Evolutionary conservation across 768 basidiomycete genomes (phyloP).

Genomic region (Tylopilus subfusipes): DNA sequence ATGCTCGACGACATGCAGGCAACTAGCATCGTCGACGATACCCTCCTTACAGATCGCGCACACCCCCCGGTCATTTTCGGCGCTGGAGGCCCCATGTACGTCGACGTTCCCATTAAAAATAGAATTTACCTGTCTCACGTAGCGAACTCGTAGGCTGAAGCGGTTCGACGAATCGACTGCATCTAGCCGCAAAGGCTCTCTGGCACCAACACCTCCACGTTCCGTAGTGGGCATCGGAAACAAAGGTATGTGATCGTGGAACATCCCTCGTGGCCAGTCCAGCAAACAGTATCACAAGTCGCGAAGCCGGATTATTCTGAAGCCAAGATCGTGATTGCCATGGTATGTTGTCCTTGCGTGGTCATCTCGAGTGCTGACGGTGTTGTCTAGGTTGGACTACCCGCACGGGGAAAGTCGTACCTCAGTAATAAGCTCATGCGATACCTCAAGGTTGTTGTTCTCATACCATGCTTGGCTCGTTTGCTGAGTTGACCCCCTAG

Average conservation of each 20-base stretch:
- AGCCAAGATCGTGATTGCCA: conserved; percentile 96
- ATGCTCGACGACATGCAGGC: conserved; percentile 28
- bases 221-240: conserved; percentile 87
- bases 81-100: conserved; percentile 74
- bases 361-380: background rate
- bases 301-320: conserved; percentile 98
- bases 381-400: conserved; percentile 75
- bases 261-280: background rate
- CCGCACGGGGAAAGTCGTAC: conserved; percentile 98
- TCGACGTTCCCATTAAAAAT: background rate
- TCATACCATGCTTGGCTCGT: conserved; percentile 1
- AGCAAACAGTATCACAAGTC: conserved; percentile 42
- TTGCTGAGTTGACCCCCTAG: conserved; percentile 40
- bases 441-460: conserved; percentile 74
- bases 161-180: conserved; percentile 74
- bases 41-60: conserved; percentile 13
- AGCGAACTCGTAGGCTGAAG: conserved; percentile 53
- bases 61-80: conserved; percentile 60
- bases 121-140: background rate
- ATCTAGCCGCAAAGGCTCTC: conserved; percentile 66
- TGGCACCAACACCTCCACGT: conserved; percentile 72
- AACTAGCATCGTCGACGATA: conserved; percentile 13
- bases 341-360: conserved; percentile 49
- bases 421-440: conserved; percentile 97
- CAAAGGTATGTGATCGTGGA: conserved; percentile 53